A percentile compares a stretch with the other conserved stretches of the same genome.
Conservation (phyloP, 1,284 basidiomycete species). For the Sphaerobolus stellatus region DNA sequence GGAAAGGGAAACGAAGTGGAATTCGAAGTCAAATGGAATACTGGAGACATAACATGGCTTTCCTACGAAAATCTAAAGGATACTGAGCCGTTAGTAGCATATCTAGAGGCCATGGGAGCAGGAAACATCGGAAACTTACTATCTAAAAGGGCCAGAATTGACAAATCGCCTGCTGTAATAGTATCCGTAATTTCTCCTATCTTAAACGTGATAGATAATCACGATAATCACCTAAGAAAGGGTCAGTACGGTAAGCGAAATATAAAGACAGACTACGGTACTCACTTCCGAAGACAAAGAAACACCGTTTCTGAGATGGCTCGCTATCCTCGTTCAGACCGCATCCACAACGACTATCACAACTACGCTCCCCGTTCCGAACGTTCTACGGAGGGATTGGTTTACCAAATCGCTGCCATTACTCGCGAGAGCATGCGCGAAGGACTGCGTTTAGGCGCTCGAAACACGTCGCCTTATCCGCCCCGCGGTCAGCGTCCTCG, state of each 20-base stretch:
- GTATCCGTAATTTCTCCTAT: background rate
- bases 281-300: background rate
- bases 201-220: background rate
- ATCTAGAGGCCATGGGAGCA: conserved; percentile 22
- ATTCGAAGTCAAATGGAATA: conserved; percentile 36
- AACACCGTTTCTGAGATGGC: background rate
- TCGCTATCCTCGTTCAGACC: no score
- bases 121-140: background rate
- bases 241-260: background rate
- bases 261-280: background rate
- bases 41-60: conserved; percentile 36
- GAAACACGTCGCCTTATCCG: no score
- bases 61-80: conserved; percentile 24
- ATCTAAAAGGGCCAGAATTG: background rate
- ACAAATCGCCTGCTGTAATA: background rate
- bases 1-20: conserved; percentile 23
- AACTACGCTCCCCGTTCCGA: no score
- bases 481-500: no score
- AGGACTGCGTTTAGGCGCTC: no score
- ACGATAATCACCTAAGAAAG: background rate
- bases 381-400: no score
- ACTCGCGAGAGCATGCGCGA: no score
- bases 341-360: no score
- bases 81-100: conserved; percentile 21
- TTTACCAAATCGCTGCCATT: no score